Base-by-base conservation (phyloP, 2,329 filamentous ascomycete species). In the Colletotrichum zoysiae region DNA sequence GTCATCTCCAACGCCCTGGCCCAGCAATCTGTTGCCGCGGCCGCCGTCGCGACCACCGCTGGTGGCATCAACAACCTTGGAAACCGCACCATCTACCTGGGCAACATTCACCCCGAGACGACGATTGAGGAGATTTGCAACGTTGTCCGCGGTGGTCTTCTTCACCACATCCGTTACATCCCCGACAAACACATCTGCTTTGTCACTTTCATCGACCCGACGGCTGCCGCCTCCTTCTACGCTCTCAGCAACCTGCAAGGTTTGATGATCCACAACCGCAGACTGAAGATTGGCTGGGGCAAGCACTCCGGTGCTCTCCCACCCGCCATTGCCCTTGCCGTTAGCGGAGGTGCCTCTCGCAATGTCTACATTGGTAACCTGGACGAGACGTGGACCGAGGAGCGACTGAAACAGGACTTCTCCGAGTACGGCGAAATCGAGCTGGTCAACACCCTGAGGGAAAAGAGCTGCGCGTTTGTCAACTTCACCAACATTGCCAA, bases 401-500 rank as follows among this genome's bases (percentile, higher is more conserved):
- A 99, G 76, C 93, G 95, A 71, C 86, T 99, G 76, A 91, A 95
- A 79, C 95, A 98, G 81, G 96, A 99, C 83, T 99, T 99, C 82
- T 93, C 95, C 44, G 95, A 98, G 81, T 98, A 94, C 78, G 96
- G 96, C 75, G 96, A 99, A 83, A 98, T 99, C 78, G 96, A 99
- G 84, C 86, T 99, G 74, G 95, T 99, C 74, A 99, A 99, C 84
- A 93, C 96, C 20, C 86, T 99, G 72, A 92, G 96, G 65, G 96
- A 99, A 87, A 99, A 99, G 91, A 98, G 95, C 85, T 99, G 96
- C 82, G 96, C 96, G 0, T 99, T 99, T 81, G 96, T 99, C 81
- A 99, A 99, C 85, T 99, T 99, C 82, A 99, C 96, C 80, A 99
- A 99, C 85, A 99, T 99, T 80, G 96, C 96, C 79, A 99, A 99